phyloP scores from a whole-genome alignment of 257 asterid genomes.

The Cinchona pubescens region DNA sequence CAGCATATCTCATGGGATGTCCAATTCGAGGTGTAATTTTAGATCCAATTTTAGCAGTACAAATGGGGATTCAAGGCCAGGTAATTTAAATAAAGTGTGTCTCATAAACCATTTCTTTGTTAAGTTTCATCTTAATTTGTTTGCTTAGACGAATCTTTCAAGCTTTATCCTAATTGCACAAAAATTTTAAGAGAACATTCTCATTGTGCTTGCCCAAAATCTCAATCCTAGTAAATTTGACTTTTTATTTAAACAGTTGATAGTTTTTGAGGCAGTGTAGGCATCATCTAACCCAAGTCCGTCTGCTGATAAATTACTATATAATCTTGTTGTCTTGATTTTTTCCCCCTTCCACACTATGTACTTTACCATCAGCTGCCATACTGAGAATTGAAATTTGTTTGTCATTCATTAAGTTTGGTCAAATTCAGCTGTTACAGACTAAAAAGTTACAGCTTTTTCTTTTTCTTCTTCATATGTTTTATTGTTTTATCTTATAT shows the following conservation, averaged over 20 bases:
- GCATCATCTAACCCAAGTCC: not conserved
- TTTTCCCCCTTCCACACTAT: not conserved
- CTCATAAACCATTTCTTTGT: constrained; percentile 1
- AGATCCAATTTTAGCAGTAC: constrained; percentile 85
- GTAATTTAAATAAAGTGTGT: constrained; percentile 32
- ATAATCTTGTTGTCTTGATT: not conserved
- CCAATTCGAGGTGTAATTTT: constrained; percentile 93
- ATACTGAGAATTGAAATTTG: not conserved
- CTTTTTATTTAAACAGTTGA: not conserved
- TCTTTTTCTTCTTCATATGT: not conserved
- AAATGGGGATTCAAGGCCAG: constrained; percentile 99
- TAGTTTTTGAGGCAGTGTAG: not conserved
- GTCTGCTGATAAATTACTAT: not conserved
- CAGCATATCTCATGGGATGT: constrained; percentile 97
- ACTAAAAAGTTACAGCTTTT: not conserved
- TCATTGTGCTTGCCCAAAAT: not conserved
- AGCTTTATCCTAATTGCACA: not conserved
- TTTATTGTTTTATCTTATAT: not conserved
- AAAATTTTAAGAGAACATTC: not conserved
- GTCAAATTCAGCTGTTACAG: not conserved
- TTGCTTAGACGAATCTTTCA: no score
- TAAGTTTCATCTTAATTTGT: not conserved
- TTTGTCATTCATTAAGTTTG: not conserved
- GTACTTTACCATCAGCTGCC: not conserved
- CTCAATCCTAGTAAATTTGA: not conserved